phyloP scores from a whole-genome alignment of 2,329 filamentous ascomycete species.

The Fusarium sp. region DNA sequence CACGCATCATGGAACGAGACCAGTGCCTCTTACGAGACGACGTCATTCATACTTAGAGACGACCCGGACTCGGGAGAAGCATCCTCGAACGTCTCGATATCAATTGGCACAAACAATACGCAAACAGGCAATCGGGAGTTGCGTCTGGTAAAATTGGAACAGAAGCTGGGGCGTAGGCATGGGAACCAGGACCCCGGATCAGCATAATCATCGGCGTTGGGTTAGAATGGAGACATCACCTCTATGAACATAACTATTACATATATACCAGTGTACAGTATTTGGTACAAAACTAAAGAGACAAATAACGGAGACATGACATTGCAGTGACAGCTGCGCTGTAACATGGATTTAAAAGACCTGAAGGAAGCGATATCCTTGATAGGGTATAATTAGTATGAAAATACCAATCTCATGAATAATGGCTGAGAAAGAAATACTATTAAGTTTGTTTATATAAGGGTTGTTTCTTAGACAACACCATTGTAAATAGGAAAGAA shows the following conservation, averaged over 20 bases:
- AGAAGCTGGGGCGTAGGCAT: conserved; percentile 19
- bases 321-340: not conserved
- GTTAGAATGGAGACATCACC: conserved; percentile 39
- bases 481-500: too few relatives aligned
- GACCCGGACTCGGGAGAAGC: not conserved
- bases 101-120: conserved; percentile 21
- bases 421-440: too few relatives aligned
- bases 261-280: conserved; percentile 32
- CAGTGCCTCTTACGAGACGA: conserved; percentile 23
- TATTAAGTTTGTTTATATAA: too few relatives aligned
- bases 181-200: conserved; percentile 10
- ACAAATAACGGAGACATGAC: not conserved
- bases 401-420: too few relatives aligned
- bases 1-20: conserved; percentile 2
- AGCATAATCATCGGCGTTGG: conserved; percentile 46
- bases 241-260: conserved; percentile 24
- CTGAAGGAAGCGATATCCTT: too few relatives aligned
- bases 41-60: conserved; percentile 25
- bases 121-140: conserved; percentile 28
- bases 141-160: conserved; percentile 37
- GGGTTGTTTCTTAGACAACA: too few relatives aligned
- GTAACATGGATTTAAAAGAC: too few relatives aligned
- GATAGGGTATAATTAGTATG: too few relatives aligned
- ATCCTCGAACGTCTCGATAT: conserved; percentile 1
- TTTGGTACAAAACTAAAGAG: conserved; percentile 10